Evolutionary conservation across 495 filamentous ascomycete genomes (phyloP).

Genomic region (Halenospora varia): DNA sequence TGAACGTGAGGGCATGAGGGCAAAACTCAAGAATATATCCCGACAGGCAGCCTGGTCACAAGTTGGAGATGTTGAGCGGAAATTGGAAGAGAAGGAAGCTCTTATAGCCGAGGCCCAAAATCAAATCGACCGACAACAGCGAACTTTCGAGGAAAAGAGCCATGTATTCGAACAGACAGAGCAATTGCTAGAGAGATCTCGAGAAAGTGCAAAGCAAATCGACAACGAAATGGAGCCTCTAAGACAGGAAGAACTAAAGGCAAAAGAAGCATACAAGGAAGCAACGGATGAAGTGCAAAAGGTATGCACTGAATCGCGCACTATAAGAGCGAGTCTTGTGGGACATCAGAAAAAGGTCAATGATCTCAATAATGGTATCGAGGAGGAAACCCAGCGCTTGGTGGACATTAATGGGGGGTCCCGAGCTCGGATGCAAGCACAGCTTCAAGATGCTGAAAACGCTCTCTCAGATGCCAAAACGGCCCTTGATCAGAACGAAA

Average conservation of each 20-base stretch:
- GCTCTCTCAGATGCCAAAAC: conserved; percentile 29
- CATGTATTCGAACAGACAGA: conserved; percentile 30
- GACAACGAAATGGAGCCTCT: conserved; percentile 41
- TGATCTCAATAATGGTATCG: conserved; percentile 34
- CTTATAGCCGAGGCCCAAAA: conserved; percentile 52
- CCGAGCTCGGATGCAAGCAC: conserved; percentile 31
- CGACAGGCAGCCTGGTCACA: conserved; percentile 35
- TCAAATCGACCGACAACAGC: conserved; percentile 22
- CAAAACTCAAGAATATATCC: conserved; percentile 15
- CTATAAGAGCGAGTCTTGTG: conserved; percentile 37
- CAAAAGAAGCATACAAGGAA: conserved; percentile 32
- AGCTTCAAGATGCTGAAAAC: conserved; percentile 46
- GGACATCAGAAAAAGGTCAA: conserved; percentile 31
- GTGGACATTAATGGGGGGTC: conserved; percentile 52
- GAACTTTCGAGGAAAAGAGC: conserved; percentile 26
- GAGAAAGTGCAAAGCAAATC: conserved; percentile 41
- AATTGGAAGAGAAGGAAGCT: conserved; percentile 50
- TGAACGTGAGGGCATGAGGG: conserved; percentile 29
- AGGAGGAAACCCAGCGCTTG: conserved; percentile 37
- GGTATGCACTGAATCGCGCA: conserved; percentile 42
- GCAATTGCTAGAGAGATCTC: conserved; percentile 36
- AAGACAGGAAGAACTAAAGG: conserved; percentile 31
- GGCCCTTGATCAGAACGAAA: conserved; percentile 15
- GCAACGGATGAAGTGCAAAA: conserved; percentile 26
- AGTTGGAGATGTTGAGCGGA: conserved; percentile 35